Evolutionary conservation across 1,284 basidiomycete species (phyloP).

Genomic region (Ganoderma resinaceum): DNA sequence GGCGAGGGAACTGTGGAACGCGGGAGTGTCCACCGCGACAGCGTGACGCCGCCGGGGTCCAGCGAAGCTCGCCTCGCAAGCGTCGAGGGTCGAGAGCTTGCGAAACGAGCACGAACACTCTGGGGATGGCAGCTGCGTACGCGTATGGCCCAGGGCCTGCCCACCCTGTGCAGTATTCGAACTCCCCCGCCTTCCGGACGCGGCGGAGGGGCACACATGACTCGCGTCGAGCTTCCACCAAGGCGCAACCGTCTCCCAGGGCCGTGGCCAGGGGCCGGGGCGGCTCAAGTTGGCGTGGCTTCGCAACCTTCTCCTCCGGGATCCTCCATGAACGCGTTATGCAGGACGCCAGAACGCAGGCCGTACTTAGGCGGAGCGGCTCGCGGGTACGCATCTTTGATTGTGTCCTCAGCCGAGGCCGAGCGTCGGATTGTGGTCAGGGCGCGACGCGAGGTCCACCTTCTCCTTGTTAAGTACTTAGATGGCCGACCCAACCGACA

Average conservation of each 20-base stretch:
- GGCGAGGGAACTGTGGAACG: not conserved
- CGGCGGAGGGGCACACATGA: constrained; percentile 27
- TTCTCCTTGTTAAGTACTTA: no score
- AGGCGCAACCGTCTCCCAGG: not conserved
- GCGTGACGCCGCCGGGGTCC: not conserved
- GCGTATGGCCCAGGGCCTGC: not conserved
- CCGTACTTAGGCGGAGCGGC: not conserved
- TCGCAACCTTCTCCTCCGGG: not conserved
- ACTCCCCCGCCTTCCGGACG: constrained; percentile 5
- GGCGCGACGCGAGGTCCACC: not conserved
- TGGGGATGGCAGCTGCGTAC: not conserved
- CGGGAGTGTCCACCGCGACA: not conserved
- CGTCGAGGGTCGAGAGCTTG: not conserved
- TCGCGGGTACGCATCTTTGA: constrained; percentile 4
- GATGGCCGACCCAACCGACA: not conserved
- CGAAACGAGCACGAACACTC: not conserved
- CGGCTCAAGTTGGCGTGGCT: not conserved
- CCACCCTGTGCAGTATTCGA: not conserved
- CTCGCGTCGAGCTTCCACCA: constrained; percentile 2
- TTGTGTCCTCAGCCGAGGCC: not conserved
- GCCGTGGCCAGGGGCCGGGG: not conserved
- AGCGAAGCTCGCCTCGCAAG: not conserved
- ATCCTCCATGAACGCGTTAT: not conserved
- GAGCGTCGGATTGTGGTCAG: not conserved
- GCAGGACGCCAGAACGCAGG: not conserved